phyloP scores from a whole-genome alignment of 2,329 filamentous ascomycete genomes.

The Sclerotinia trifoliorum region DNA sequence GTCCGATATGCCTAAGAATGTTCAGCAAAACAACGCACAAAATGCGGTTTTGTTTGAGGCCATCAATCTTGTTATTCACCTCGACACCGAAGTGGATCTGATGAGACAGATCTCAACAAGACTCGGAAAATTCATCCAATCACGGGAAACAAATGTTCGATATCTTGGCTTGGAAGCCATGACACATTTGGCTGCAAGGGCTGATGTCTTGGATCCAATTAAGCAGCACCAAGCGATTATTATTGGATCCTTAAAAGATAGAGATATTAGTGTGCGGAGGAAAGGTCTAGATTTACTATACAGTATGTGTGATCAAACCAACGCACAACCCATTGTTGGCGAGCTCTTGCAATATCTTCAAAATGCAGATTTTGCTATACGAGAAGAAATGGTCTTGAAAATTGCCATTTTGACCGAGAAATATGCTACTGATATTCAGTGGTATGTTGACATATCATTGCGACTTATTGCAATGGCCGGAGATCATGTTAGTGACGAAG shows the following conservation, averaged over 20 bases:
- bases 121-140: conserved; percentile 93
- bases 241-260: conserved; percentile 86
- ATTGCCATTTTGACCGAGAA: conserved; percentile 98
- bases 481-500: conserved; percentile 97
- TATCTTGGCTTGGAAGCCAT: conserved; percentile 96
- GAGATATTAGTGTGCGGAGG: conserved; percentile 93
- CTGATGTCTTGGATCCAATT: conserved; percentile 93
- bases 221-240: conserved; percentile 98
- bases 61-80: conserved; percentile 96
- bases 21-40: conserved; percentile 98
- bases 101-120: conserved; percentile 95
- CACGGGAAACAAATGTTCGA: conserved; percentile 92
- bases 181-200: conserved; percentile 92
- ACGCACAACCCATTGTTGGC: conserved; percentile 87
- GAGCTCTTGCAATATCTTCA: conserved; percentile 94
- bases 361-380: conserved; percentile 94
- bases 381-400: conserved; percentile 99
- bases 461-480: conserved; percentile 94
- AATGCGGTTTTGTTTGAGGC: conserved; percentile 98
- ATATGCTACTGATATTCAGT: conserved; percentile 96
- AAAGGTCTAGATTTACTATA: conserved; percentile 96
- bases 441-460: conserved; percentile 98
- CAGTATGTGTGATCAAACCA: conserved; percentile 98
- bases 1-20: conserved; percentile 93
- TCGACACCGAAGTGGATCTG: conserved; percentile 89